A percentile compares a stretch with the other conserved stretches of the same genome.
These are phyloP conservation scores for Amauroascus verrucosus DNA, from an alignment of 2,329 filamentous ascomycete genomes.

Conservation along the genomic window DNA sequence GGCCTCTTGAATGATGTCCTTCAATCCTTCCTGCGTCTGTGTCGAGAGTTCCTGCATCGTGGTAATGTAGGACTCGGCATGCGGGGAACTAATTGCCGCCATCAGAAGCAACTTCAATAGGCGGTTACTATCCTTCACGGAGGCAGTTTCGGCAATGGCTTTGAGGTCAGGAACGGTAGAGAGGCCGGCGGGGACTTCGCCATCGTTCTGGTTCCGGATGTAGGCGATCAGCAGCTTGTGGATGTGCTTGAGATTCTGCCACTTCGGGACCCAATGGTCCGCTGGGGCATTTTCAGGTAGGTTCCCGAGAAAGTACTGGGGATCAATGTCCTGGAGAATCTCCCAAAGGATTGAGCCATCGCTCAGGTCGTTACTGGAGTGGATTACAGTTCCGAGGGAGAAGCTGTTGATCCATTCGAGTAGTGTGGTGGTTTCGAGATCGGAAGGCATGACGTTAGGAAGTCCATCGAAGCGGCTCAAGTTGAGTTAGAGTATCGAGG, in stretches of 20 bases:
- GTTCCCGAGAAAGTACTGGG: constrained; percentile 39
- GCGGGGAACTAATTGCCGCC: constrained; percentile 51
- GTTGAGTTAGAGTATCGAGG: neutral
- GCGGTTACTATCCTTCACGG: constrained; percentile 40
- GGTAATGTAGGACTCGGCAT: constrained; percentile 45
- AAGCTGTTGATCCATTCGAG: constrained; percentile 42
- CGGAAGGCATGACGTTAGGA: constrained; percentile 33
- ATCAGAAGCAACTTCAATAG: constrained; percentile 55
- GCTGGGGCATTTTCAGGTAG: constrained; percentile 37
- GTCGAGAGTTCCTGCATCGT: constrained; percentile 37
- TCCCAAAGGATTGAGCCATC: constrained; percentile 40
- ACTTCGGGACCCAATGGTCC: constrained; percentile 40
- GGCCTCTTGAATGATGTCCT: constrained; percentile 40
- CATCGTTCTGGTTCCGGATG: constrained; percentile 37
- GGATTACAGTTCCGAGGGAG: constrained; percentile 34
- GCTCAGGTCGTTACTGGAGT: constrained; percentile 33
- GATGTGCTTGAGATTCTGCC: constrained; percentile 41
- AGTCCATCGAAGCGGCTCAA: constrained; percentile 2
- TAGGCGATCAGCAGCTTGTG: constrained; percentile 39
- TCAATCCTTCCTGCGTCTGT: constrained; percentile 37
- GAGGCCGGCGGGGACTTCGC: constrained; percentile 33
- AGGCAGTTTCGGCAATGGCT: constrained; percentile 36
- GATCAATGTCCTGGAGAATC: constrained; percentile 40
- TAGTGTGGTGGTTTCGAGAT: constrained; percentile 38
- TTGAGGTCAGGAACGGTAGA: constrained; percentile 38